phyloP scores from a whole-genome alignment of 495 filamentous ascomycete genomes.

The Neohortaea acidophila region DNA sequence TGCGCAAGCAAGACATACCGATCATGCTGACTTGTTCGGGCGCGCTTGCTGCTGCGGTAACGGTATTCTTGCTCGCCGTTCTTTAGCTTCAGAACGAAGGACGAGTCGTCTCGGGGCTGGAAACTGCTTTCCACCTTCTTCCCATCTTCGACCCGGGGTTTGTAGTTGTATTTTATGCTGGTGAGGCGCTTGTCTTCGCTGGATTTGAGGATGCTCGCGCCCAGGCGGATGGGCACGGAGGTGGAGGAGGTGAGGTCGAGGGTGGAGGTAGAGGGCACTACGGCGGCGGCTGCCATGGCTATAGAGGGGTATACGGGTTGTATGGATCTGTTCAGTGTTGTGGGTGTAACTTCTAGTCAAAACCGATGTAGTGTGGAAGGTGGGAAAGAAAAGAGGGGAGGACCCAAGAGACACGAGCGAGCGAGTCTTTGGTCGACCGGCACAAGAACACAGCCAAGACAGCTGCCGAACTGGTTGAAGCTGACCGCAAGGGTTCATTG shows the following conservation, averaged over 20 bases:
- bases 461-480: too few relatives aligned
- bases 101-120: not conserved
- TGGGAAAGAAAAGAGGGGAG: too few relatives aligned
- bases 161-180: slow-evolving; percentile 11
- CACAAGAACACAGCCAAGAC: too few relatives aligned
- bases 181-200: not conserved
- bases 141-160: not conserved
- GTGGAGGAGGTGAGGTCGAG: slow-evolving; percentile 2
- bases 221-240: slow-evolving; percentile 6
- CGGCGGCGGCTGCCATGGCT: not conserved
- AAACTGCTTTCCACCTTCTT: not conserved
- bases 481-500: too few relatives aligned
- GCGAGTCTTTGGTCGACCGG: too few relatives aligned
- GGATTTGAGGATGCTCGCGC: slow-evolving; percentile 4
- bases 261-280: not conserved
- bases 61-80: slow-evolving; percentile 3
- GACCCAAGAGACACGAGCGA: too few relatives aligned
- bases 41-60: slow-evolving; percentile 2
- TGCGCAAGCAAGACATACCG: slow-evolving; percentile 4
- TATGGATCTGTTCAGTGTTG: too few relatives aligned
- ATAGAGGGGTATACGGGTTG: too few relatives aligned
- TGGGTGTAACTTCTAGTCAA: too few relatives aligned
- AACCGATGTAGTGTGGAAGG: too few relatives aligned
- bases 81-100: not conserved
- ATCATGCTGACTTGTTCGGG: not conserved